phyloP scores from a whole-genome alignment of 345 rosid genomes.

The Rubroshorea leprosula region DNA sequence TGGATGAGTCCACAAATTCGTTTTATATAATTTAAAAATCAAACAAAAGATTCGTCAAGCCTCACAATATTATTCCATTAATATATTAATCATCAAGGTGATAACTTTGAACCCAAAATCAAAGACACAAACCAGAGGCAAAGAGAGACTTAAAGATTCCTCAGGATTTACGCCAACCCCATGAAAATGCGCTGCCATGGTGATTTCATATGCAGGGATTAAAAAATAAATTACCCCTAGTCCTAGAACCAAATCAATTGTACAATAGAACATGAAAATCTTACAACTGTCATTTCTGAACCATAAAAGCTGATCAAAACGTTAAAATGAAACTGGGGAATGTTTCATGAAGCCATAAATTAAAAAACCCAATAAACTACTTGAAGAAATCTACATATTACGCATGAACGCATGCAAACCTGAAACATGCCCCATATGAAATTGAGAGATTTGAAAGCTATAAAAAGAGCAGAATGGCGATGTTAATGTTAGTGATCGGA shows the following conservation, averaged over 20 bases:
- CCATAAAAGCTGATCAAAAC: not conserved
- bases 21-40: not conserved
- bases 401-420: not conserved
- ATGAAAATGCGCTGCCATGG: not conserved
- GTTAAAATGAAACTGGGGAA: not conserved
- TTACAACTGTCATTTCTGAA: not conserved
- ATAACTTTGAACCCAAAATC: not conserved
- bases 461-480: not conserved
- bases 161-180: no score
- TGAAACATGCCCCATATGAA: not conserved
- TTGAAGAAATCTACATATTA: no score
- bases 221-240: not conserved
- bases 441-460: not conserved
- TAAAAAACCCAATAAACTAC: not conserved
- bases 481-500: not conserved
- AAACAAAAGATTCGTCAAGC: not conserved
- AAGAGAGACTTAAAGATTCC: no score
- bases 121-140: not conserved
- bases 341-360: not conserved
- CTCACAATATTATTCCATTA: not conserved
- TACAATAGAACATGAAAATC: not conserved
- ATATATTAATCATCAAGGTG: not conserved
- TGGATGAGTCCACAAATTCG: constrained; percentile 7
- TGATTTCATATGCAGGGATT: not conserved
- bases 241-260: not conserved